Evolutionary conservation across 352 stramenopile genomes (phyloP).

Genomic region (Phytophthora sansomeana): DNA sequence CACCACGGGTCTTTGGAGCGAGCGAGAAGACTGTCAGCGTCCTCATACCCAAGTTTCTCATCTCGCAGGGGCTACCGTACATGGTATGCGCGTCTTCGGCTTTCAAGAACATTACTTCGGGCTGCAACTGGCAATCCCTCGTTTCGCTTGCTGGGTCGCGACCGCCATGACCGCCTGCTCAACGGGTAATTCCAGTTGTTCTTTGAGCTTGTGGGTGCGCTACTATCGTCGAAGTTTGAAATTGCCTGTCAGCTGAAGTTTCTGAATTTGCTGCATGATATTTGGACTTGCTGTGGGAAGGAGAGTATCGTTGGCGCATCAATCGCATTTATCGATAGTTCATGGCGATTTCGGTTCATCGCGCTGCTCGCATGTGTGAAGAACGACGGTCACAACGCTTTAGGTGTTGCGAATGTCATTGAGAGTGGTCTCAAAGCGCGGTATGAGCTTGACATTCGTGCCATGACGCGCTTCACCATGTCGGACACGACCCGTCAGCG

Average conservation of each 20-base stretch:
- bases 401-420: conserved; percentile 1
- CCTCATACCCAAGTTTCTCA: conserved; percentile 11
- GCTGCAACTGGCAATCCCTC: background rate
- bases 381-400: background rate
- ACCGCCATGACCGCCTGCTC: conserved; percentile 5
- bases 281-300: conserved; percentile 12
- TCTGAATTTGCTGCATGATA: conserved; percentile 12
- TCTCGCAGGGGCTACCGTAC: background rate
- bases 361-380: background rate
- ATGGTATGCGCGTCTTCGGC: background rate
- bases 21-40: conserved; percentile 9
- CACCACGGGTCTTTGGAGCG: conserved; percentile 5
- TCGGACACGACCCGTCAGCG: conserved; percentile 1
- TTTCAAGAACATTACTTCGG: background rate
- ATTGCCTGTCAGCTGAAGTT: conserved; percentile 2
- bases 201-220: background rate
- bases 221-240: background rate
- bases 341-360: conserved; percentile 4
- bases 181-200: conserved; percentile 13
- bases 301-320: conserved; percentile 15
- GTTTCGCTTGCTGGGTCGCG: background rate
- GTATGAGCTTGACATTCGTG: background rate
- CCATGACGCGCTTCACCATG: background rate
- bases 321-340: conserved; percentile 1
- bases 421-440: background rate